Percentiles rank a stretch among this genome's conserved stretches.
Evolutionary conservation across 345 rosid genomes (phyloP).

Genomic region (Dipteronia dyeriana): DNA sequence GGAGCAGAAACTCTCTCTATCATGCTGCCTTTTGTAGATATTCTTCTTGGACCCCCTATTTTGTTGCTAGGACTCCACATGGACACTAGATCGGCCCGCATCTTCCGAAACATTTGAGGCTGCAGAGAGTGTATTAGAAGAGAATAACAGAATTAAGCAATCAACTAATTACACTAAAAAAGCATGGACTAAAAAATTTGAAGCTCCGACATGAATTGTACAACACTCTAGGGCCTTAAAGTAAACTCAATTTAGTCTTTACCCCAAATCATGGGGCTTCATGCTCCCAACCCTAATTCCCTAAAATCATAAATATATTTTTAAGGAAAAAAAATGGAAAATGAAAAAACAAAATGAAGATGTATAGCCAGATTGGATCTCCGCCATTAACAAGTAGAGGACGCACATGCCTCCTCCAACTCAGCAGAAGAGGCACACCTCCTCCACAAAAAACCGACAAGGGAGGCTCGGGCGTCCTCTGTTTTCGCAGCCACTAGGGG

Average conservation of each 20-base stretch:
- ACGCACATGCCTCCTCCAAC: too few species aligned
- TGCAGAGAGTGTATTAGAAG: conserved; percentile 26
- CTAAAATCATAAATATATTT: too few species aligned
- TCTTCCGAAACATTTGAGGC: conserved; percentile 66
- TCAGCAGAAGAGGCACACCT: too few species aligned
- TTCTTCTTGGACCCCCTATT: conserved; percentile 50
- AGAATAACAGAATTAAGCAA: not conserved
- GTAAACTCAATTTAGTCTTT: not conserved
- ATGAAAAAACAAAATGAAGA: too few species aligned
- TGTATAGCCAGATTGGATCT: too few species aligned
- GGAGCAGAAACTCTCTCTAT: conserved; percentile 29
- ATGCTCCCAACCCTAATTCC: not conserved
- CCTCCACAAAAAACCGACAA: too few species aligned
- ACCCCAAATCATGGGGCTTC: not conserved
- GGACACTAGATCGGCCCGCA: conserved; percentile 68
- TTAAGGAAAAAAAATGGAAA: too few species aligned
- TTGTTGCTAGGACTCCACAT: conserved; percentile 61
- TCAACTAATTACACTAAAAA: not conserved
- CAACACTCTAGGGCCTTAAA: conserved; percentile 4
- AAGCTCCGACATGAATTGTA: not conserved
- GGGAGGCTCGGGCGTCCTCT: too few species aligned
- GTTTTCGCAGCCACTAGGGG: too few species aligned
- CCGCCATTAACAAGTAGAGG: too few species aligned
- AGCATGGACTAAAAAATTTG: not conserved
- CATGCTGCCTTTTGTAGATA: conserved; percentile 32